Percentiles rank a stretch among this genome's conserved stretches.
Conservation (phyloP, 305 asterid genomes). For the Fraxinus dipetala region DNA sequence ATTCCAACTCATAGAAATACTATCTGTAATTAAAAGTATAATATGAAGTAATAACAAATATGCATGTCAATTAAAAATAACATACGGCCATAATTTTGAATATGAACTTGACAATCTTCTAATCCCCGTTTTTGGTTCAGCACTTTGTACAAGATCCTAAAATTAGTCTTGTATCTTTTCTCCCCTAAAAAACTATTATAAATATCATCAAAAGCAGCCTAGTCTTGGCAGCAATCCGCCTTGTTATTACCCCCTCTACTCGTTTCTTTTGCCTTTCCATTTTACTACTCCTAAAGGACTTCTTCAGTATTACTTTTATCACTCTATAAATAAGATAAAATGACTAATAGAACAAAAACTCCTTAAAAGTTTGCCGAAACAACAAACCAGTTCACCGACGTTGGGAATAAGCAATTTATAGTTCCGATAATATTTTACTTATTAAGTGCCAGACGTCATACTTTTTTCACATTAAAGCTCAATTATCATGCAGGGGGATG, state of each 20-base stretch:
- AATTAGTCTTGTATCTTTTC: background rate
- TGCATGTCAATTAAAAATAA: background rate
- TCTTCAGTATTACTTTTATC: background rate
- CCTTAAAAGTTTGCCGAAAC: background rate
- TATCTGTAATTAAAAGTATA: background rate
- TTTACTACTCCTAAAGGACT: background rate
- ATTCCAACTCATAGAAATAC: background rate
- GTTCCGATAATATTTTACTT: background rate
- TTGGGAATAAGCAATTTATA: background rate
- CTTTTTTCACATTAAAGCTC: background rate
- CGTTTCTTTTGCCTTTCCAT: background rate
- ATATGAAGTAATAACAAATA: background rate
- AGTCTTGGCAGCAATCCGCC: background rate
- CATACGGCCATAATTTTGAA: background rate
- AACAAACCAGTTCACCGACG: background rate
- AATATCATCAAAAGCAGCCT: background rate
- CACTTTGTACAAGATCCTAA: background rate
- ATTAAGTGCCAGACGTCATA: background rate
- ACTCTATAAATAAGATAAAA: background rate
- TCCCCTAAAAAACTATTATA: background rate
- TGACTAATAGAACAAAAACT: background rate
- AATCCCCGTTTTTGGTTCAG: background rate
- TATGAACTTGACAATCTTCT: background rate
- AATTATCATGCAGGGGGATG: background rate
- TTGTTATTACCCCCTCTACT: background rate